Conservation (phyloP, 1,284 basidiomycete species). For the Cystobasidium pallidum region DNA sequence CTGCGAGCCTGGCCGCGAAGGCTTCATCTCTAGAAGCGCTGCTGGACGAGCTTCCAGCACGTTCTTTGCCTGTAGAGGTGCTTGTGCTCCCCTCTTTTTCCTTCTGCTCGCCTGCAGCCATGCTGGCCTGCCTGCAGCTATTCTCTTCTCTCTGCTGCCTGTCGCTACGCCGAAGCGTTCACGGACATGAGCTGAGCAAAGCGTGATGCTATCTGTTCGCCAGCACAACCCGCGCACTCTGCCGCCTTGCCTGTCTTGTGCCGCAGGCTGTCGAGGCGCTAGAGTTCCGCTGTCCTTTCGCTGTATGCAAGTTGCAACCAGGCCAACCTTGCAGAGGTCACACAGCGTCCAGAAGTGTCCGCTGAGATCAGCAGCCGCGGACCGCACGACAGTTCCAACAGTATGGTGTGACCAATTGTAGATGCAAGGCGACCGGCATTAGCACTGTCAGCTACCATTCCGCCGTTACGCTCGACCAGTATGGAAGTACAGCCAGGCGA, state of each 20-base stretch:
- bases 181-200: conserved; percentile 2
- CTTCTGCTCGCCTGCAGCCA: conserved; percentile 31
- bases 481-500: conserved; percentile 37
- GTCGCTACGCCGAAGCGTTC: not conserved
- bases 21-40: conserved; percentile 35
- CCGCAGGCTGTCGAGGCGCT: conserved; percentile 3
- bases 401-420: not conserved
- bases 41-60: conserved; percentile 40
- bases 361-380: not conserved
- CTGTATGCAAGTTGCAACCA: not conserved
- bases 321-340: too few species aligned
- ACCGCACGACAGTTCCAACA: not conserved
- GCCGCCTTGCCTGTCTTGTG: not conserved
- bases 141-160: conserved; percentile 9
- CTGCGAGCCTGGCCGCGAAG: conserved; percentile 40
- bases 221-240: not conserved
- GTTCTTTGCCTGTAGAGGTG: conserved; percentile 25
- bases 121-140: conserved; percentile 13
- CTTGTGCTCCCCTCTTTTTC: conserved; percentile 26
- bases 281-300: not conserved
- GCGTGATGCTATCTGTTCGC: not conserved
- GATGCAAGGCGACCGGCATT: not conserved
- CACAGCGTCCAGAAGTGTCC: too few species aligned
- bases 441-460: not conserved
- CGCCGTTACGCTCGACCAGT: not conserved